Evolutionary conservation across 1,284 basidiomycete genomes (phyloP).

Genomic region (Boletus sp.): DNA sequence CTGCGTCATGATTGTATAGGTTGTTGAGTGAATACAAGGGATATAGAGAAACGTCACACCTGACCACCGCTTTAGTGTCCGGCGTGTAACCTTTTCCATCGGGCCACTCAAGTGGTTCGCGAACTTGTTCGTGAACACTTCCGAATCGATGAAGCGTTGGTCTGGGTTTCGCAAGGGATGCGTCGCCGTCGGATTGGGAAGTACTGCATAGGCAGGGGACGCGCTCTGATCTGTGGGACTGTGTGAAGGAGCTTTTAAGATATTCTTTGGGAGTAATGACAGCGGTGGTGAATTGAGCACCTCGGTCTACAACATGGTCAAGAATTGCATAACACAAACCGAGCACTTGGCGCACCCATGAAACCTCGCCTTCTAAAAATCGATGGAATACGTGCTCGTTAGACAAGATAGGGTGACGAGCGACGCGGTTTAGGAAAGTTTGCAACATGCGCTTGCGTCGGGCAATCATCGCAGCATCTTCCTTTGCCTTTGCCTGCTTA

Average conservation of each 20-base stretch:
- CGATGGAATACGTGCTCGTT: slow-evolving; percentile 95
- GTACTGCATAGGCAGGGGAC: slow-evolving; percentile 74
- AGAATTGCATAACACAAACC: background rate
- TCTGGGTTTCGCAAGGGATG: slow-evolving; percentile 88
- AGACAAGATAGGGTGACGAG: slow-evolving; percentile 88
- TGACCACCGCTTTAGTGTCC: slow-evolving; percentile 92
- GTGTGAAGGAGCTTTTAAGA: slow-evolving; percentile 92
- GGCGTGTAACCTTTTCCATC: slow-evolving; percentile 95
- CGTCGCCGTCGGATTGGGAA: slow-evolving; percentile 86
- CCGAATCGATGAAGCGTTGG: slow-evolving; percentile 94
- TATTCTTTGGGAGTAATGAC: slow-evolving; percentile 90
- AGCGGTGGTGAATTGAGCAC: slow-evolving; percentile 91
- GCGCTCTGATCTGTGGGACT: slow-evolving; percentile 83
- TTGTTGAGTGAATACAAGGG: slow-evolving; percentile 3
- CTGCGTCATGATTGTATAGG: slow-evolving; percentile 38
- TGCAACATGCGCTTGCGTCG: slow-evolving; percentile 93
- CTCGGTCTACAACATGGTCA: slow-evolving; percentile 60
- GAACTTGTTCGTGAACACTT: slow-evolving; percentile 96
- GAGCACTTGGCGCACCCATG: slow-evolving; percentile 66
- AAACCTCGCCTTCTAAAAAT: slow-evolving; percentile 93
- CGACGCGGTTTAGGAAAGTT: slow-evolving; percentile 90
- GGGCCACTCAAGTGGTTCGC: slow-evolving; percentile 86
- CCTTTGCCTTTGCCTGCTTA: slow-evolving; percentile 96
- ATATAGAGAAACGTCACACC: slow-evolving; percentile 45
- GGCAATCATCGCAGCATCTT: slow-evolving; percentile 91